Base-by-base conservation (phyloP, 768 basidiomycete species). In the Mycena leptocephala region DNA sequence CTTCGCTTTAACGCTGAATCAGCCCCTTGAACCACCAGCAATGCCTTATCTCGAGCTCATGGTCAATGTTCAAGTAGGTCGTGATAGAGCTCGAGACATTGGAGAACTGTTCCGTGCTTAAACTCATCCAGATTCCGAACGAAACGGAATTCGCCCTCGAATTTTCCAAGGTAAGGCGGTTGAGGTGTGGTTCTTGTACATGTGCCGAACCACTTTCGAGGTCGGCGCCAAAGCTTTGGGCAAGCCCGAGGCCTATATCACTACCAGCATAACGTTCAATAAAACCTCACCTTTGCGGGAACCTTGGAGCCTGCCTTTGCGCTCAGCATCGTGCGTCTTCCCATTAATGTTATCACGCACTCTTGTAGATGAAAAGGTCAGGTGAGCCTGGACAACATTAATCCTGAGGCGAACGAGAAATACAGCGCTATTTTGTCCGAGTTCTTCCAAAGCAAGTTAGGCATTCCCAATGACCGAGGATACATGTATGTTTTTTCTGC, bases 361-460 rank as follows among this genome's bases (percentile, higher is more conserved):
- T 28, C 22, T 61, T 81, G 81, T 58, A 46, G 64, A 58, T 87
- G 87, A 82, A 18, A 85, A 85, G 70, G 84, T 82, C 72, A 95
- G 94, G 85, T 83, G 53, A 92, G 90, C 80, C 83, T 95, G 81
- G 90, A 88, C 79, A 92, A 92, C 79, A 84, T 92, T 71, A 88
- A 84, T 55, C 85, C 88, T 0, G 81, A 88, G 43, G 73, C 78
- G 48, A 92, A 92, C 70, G 88, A 89, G 71, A 74, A 73, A 46
- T 94, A 92, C 83, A 92, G 92, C 82, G 89, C 89, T 78, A 79
- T 74, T 3, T 83, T 89, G 62, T 86, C 87, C 28, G 70, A 75
- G 5, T 87, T 82, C 74, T 83, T 89, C 67, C 70, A 87, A 71
- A 74, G 81, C 70, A 85, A 85, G 56, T 80, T 90, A 1, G 85